These are phyloP conservation scores for Globisporangium heterothallicum DNA, from an alignment of 352 stramenopile species.

Conservation along the genomic window DNA sequence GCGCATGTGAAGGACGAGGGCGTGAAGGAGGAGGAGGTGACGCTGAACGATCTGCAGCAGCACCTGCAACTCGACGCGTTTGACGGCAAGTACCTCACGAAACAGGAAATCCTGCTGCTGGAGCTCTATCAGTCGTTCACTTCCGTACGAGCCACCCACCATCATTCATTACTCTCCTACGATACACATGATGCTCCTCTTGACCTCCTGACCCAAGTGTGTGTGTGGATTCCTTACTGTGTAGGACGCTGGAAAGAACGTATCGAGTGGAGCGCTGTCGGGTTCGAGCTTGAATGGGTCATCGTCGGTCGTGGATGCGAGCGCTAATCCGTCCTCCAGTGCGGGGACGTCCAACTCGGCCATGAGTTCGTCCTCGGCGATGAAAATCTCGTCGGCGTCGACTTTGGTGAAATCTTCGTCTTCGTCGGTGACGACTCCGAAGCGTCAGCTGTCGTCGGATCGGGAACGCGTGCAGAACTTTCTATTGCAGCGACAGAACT, in stretches of 20 bases:
- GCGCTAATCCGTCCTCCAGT: not conserved
- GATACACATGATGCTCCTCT: too few relatives aligned
- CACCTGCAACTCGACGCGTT: constrained; percentile 69
- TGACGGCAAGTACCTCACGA: constrained; percentile 69
- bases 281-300: not conserved
- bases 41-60: constrained; percentile 52
- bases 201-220: too few relatives aligned
- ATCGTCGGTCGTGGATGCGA: constrained; percentile 1
- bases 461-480: constrained; percentile 64
- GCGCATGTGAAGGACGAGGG: too few relatives aligned
- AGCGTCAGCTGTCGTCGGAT: constrained; percentile 44
- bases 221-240: not conserved
- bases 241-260: constrained; percentile 11
- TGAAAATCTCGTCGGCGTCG: constrained; percentile 1
- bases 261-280: not conserved
- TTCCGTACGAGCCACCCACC: constrained; percentile 15
- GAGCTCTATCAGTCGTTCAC: constrained; percentile 52
- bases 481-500: constrained; percentile 42
- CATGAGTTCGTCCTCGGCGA: not conserved
- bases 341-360: not conserved
- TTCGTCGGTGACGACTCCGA: constrained; percentile 28
- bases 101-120: constrained; percentile 69
- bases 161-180: not conserved
- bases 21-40: constrained; percentile 39
- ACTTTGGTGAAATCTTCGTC: constrained; percentile 6